Evolutionary conservation across 2,329 filamentous ascomycete species (phyloP).

Genomic region (Diplocarpon rosae): DNA sequence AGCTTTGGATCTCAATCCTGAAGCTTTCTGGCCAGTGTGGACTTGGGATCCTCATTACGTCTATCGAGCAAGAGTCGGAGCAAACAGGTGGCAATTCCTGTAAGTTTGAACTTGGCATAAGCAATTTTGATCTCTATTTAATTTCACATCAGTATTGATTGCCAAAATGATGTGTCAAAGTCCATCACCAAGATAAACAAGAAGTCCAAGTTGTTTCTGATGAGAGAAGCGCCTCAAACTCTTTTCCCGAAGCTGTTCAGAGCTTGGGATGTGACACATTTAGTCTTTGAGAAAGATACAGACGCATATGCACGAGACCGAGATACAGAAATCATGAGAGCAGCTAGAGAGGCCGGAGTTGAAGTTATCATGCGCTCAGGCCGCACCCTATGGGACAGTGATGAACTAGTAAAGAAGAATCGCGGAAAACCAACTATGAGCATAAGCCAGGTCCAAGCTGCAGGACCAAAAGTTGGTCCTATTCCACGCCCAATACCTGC

Average conservation of each 20-base stretch:
- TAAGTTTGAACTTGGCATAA: conserved; percentile 21
- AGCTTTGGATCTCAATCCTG: conserved; percentile 58
- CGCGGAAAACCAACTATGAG: conserved; percentile 65
- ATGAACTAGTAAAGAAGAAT: conserved; percentile 55
- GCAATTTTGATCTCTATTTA: conserved; percentile 1
- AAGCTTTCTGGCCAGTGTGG: conserved; percentile 63
- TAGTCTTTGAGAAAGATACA: conserved; percentile 72
- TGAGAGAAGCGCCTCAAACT: conserved; percentile 62
- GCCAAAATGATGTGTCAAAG: conserved; percentile 57
- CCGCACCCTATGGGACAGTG: conserved; percentile 63
- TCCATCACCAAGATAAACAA: conserved; percentile 59
- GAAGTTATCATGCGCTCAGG: conserved; percentile 54
- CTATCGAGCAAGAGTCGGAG: conserved; percentile 56
- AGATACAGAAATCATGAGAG: conserved; percentile 45
- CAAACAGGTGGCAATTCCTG: conserved; percentile 67
- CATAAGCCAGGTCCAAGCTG: conserved; percentile 53
- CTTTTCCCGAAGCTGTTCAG: conserved; percentile 62
- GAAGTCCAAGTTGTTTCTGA: conserved; percentile 59
- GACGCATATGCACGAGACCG: conserved; percentile 59
- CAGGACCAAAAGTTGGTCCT: conserved; percentile 50
- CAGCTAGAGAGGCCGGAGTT: conserved; percentile 56
- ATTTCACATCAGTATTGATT: conserved; percentile 45
- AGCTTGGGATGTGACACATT: conserved; percentile 61
- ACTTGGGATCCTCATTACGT: conserved; percentile 77
- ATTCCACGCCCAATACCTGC: conserved; percentile 50